Evolutionary conservation across 2,329 filamentous ascomycete species (phyloP).

Genomic region (Fusarium buharicum): DNA sequence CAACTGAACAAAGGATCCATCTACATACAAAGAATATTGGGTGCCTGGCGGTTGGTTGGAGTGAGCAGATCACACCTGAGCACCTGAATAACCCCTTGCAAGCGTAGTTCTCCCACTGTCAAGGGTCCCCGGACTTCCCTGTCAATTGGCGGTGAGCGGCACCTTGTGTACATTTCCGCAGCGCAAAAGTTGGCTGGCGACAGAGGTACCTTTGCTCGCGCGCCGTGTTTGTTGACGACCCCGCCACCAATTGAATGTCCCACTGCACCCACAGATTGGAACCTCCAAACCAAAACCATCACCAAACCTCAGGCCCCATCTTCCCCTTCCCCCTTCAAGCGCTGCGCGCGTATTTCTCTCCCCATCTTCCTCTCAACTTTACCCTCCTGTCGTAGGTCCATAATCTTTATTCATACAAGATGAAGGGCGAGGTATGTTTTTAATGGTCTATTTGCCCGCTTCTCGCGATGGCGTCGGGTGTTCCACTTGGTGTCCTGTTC

Average conservation of each 20-base stretch:
- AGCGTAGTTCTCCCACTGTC: constrained; percentile 29
- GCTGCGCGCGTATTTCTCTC: constrained; percentile 51
- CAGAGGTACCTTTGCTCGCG: constrained; percentile 18
- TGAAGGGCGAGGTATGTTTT: constrained; percentile 67
- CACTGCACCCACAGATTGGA: constrained; percentile 41
- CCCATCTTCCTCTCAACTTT: constrained; percentile 36
- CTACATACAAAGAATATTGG: constrained; percentile 1
- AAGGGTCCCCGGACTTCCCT: constrained; percentile 35
- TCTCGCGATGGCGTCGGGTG: constrained; percentile 22
- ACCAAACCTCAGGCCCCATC: constrained; percentile 45
- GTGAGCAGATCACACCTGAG: constrained; percentile 28
- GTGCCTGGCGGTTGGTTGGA: neutral
- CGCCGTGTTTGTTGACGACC: constrained; percentile 40
- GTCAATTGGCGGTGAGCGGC: constrained; percentile 47
- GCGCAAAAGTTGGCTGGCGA: constrained; percentile 12
- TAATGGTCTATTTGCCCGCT: neutral
- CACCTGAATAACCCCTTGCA: constrained; percentile 40
- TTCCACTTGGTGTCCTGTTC: constrained; percentile 39
- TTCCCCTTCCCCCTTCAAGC: constrained; percentile 46
- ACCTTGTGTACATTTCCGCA: constrained; percentile 25
- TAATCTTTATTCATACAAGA: constrained; percentile 51
- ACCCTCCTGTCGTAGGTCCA: constrained; percentile 37
- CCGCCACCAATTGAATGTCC: constrained; percentile 42
- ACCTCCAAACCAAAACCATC: constrained; percentile 52
- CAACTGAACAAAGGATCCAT: neutral